Conservation (phyloP, 805 yeast species). For the Dipodascus geniculatus region DNA sequence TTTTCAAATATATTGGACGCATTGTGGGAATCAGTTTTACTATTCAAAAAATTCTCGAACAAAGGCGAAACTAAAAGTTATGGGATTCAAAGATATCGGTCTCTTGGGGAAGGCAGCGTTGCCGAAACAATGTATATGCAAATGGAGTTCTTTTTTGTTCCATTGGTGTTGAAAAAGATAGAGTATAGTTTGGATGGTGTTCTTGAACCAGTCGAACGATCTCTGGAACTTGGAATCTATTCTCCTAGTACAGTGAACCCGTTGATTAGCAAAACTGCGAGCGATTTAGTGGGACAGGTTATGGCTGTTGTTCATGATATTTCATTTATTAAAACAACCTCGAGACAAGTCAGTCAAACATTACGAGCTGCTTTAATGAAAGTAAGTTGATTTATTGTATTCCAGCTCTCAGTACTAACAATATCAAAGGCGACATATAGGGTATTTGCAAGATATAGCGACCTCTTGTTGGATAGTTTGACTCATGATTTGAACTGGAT, state of each 20-base stretch:
- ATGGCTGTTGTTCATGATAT: not conserved
- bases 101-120: not conserved
- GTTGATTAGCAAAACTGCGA: not conserved
- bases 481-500: not conserved
- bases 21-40: not conserved
- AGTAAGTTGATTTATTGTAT: not conserved
- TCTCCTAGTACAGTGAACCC: not conserved
- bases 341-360: not conserved
- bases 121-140: not conserved
- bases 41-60: not conserved
- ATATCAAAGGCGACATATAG: not conserved
- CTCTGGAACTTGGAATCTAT: not conserved
- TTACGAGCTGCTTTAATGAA: not conserved
- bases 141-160: not conserved
- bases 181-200: not conserved
- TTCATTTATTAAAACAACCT: not conserved
- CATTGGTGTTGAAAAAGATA: not conserved
- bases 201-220: not conserved
- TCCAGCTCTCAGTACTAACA: not conserved
- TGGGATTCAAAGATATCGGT: not conserved
- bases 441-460: not conserved
- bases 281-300: not conserved
- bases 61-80: not conserved
- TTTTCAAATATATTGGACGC: not conserved
- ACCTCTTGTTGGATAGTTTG: not conserved